Conservation (phyloP, 2,329 filamentous ascomycete genomes). For the Teratosphaeria gauchensis region DNA sequence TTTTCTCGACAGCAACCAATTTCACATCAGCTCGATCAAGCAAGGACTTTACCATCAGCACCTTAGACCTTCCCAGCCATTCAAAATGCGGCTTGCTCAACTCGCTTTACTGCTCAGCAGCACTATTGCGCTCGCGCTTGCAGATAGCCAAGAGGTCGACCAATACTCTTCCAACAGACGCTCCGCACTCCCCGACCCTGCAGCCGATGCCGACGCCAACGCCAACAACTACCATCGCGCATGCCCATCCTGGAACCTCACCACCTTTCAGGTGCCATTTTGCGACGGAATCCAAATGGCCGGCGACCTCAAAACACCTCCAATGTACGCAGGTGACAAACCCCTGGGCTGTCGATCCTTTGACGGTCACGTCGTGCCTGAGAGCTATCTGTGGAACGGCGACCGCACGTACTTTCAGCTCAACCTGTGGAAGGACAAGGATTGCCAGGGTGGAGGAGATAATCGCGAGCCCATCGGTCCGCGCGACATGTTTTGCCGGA, state of each 20-base stretch:
- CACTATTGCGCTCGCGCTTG: neutral
- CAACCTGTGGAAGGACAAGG: neutral
- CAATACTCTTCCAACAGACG: neutral
- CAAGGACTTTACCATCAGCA: too few relatives aligned
- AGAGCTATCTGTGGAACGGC: neutral
- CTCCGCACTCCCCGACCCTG: neutral
- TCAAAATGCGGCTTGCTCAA: neutral
- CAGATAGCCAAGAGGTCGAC: neutral
- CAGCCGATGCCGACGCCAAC: neutral
- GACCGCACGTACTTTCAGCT: neutral
- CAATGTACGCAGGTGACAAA: neutral
- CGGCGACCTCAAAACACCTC: neutral
- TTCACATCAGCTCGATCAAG: too few relatives aligned
- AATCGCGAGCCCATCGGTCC: neutral
- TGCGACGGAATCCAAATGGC: neutral
- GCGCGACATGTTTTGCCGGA: neutral
- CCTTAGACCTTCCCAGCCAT: neutral
- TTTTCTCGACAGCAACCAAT: too few relatives aligned
- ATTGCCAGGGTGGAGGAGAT: neutral
- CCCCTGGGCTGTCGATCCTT: neutral
- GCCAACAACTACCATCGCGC: neutral
- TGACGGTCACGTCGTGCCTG: neutral
- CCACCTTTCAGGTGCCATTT: neutral
- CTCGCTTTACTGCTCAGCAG: neutral
- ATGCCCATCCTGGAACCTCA: neutral